These are phyloP conservation scores for Bryum argenteum DNA, from an alignment of 225 moss, liverwort and hornwort genomes.

Conservation along the genomic window DNA sequence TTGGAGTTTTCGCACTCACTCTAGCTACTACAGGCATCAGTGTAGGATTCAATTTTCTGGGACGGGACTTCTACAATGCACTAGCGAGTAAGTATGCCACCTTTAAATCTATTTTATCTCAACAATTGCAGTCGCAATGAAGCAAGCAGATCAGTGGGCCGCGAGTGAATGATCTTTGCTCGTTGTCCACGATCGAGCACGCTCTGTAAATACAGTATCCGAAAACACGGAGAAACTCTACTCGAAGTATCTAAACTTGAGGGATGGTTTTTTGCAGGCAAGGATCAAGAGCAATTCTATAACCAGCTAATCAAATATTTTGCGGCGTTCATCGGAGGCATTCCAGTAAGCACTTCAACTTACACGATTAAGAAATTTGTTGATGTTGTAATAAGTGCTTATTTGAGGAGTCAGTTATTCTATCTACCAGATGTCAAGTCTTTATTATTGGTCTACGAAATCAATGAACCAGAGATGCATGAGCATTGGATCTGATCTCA, in stretches of 20 bases:
- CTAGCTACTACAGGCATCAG: slow-evolving; percentile 94
- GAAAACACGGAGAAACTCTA: background rate
- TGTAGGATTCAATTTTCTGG: slow-evolving; percentile 95
- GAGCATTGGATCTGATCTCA: slow-evolving; percentile 9
- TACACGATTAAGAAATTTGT: background rate
- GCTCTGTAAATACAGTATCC: slow-evolving; percentile 13
- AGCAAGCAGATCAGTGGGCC: slow-evolving; percentile 6
- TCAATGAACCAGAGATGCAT: slow-evolving; percentile 9
- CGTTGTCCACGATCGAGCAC: slow-evolving; percentile 13
- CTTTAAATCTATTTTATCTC: slow-evolving; percentile 11
- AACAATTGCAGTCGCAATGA: slow-evolving; percentile 15
- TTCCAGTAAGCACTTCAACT: slow-evolving; percentile 75
- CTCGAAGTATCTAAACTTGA: background rate
- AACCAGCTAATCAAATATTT: slow-evolving; percentile 81
- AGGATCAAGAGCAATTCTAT: slow-evolving; percentile 79
- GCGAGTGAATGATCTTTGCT: slow-evolving; percentile 14
- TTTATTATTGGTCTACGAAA: slow-evolving; percentile 1
- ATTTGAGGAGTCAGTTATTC: background rate
- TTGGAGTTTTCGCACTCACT: slow-evolving; percentile 82
- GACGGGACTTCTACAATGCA: slow-evolving; percentile 97
- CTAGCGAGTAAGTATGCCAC: slow-evolving; percentile 75
- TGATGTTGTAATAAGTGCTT: background rate
- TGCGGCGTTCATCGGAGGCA: slow-evolving; percentile 86
- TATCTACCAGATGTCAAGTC: slow-evolving; percentile 15
- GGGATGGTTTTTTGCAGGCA: slow-evolving; percentile 51